phyloP scores from a whole-genome alignment of 2,329 filamentous ascomycete genomes.

The Aspergillus japonicus region DNA sequence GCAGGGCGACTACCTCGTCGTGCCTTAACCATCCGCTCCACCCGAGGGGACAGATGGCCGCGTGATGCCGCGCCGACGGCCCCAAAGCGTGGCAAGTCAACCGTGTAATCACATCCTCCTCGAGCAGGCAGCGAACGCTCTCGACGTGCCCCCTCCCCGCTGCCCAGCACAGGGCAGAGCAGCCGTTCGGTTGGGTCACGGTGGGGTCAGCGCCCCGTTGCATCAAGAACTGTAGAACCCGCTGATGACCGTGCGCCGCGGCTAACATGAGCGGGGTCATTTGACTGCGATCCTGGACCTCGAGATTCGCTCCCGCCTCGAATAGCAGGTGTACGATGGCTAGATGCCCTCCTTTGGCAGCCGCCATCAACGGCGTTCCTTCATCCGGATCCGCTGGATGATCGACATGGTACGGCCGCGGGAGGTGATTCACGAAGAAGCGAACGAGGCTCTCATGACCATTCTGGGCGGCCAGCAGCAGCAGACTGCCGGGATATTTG shows the following conservation, averaged over 20 bases:
- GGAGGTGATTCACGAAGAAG: constrained; percentile 1
- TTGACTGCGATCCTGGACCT: neutral
- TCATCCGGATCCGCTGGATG: no score
- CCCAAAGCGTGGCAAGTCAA: neutral
- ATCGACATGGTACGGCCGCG: neutral
- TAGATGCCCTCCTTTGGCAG: neutral
- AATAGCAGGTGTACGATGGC: neutral
- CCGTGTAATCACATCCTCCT: neutral
- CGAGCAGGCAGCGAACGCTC: neutral
- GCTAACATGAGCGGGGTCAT: neutral
- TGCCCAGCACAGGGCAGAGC: neutral
- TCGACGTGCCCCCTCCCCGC: neutral
- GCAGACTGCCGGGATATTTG: neutral
- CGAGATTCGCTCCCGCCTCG: neutral
- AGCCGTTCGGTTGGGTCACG: neutral
- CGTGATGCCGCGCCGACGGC: neutral
- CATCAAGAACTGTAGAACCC: neutral
- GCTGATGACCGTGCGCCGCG: neutral
- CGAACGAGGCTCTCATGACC: neutral
- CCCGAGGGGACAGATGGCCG: neutral
- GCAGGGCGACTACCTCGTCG: neutral
- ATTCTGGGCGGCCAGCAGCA: neutral
- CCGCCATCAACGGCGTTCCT: neutral
- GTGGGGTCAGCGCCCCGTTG: no score
- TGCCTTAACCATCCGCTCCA: neutral